These are phyloP conservation scores for Pseudogymnoascus sp. DNA, from an alignment of 2,329 filamentous ascomycete species.

Conservation along the genomic window DNA sequence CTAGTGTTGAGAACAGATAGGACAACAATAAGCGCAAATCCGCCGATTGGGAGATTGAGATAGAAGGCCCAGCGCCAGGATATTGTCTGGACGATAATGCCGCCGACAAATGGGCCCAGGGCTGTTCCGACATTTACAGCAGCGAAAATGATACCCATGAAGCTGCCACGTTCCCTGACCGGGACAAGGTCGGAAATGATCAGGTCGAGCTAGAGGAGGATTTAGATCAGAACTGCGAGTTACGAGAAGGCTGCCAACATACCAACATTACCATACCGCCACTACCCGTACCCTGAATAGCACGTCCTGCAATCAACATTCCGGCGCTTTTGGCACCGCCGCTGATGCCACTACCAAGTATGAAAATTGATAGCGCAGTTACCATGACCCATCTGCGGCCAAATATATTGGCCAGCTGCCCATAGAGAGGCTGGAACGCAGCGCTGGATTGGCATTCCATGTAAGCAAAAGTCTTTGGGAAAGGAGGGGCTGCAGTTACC, in stretches of 20 bases:
- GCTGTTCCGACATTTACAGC: constrained; percentile 36
- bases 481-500: background rate
- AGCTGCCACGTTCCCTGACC: constrained; percentile 39
- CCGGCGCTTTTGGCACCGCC: constrained; percentile 38
- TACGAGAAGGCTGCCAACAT: background rate
- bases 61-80: constrained; percentile 44
- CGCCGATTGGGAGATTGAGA: constrained; percentile 33
- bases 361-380: constrained; percentile 38
- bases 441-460: constrained; percentile 25
- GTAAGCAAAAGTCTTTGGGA: background rate
- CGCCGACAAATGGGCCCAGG: constrained; percentile 33
- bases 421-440: constrained; percentile 42
- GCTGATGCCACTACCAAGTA: constrained; percentile 44
- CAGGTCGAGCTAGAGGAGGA: constrained; percentile 31
- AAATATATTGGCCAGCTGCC: constrained; percentile 45
- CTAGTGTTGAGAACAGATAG: constrained; percentile 31
- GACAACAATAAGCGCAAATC: constrained; percentile 19
- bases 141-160: constrained; percentile 32
- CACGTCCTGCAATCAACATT: constrained; percentile 45
- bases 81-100: constrained; percentile 33
- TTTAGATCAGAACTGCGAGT: background rate
- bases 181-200: constrained; percentile 45
- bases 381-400: constrained; percentile 40
- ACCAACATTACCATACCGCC: background rate
- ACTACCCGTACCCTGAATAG: constrained; percentile 42